Evolutionary conservation across 768 basidiomycete species (phyloP), one percentile per base, ranked within the genome.

Genomic region (Phylloporus sp.): DNA sequence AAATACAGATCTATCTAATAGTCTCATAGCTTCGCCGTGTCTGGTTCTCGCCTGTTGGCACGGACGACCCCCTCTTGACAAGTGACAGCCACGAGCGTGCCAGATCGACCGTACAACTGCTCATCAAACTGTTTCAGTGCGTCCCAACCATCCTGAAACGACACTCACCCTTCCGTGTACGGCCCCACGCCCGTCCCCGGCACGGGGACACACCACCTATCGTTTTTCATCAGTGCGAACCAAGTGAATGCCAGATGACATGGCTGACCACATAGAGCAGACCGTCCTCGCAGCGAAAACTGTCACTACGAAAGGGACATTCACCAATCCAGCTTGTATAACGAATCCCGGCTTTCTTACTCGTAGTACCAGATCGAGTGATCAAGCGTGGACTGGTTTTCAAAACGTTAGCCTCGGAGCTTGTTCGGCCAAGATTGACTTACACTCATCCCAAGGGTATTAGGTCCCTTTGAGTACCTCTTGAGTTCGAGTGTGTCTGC

Each of bases 1-100:
- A 42, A n/a, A 42, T 45, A 42, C 49, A 52, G 22, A 52, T 52
- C 45, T 35, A 48, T 48, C 37, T 39, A 33, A 44, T 38, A 38
- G 29, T 44, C n/a, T 46, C 39, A 62, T 44, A 59, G 44, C 50
- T 56, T 62, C 44, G 56, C 54, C 37, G 44, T 46, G 46, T 63
- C 63, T 13, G 75, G 74, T 11, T 69, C 74, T 50, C 75, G 72
- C 52, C 73, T 67, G 54, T 77, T 69, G 24, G 80, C 81, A 33
- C 86, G 77, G 33, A 87, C 71, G 8, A 88, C 83, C 6, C 88
- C 89, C 69, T 90, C 89, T 61, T 91, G 89, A 21, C 84, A 79
- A 23, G 78, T 81, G 11, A 86, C 78, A n/a, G 87, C 89, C 21
- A 90, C 73, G 11, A 90, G 68, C 6, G 60, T 75, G 8, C 88